Base-by-base conservation (phyloP, 2,329 filamentous ascomycete genomes). In the Sphaerulina vaccinii region DNA sequence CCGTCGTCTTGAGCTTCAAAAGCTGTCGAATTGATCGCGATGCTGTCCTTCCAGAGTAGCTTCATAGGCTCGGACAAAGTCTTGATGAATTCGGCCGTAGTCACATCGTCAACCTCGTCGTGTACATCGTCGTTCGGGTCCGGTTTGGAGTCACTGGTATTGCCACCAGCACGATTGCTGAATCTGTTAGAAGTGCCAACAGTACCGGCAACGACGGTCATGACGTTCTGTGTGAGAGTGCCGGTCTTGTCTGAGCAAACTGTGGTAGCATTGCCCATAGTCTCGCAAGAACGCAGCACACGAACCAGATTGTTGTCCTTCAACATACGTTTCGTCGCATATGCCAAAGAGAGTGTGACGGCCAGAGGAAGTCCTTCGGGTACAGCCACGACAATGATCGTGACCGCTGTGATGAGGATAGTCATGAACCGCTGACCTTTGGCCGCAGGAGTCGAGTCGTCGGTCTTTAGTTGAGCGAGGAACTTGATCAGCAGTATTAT, bases 401-500 rank as follows among this genome's bases (percentile, higher is more conserved):
- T 86, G 39, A 86, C 80, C 29, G 82, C 79, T 22, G 82, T 79
- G 51, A 86, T 85, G 39, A 85, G 75, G 40, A 85, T 84, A 22
- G 79, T 74, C 56, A 85, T 69, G 65, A 85, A 85, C 44, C 78
- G 78, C 64, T 92, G 88, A 7, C 87, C 90, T 73, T 95, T 96
- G 47, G 83, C 70, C 2, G 88, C 84, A 2, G 89, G 78, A 0
- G 79, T 78, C 1, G 72, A 72, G 3, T 65, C 58, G 52, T 81
- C 76, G 15, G 71, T 63, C 2, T 79, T 78, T 2, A 96, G 79
- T 10, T 82, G 73, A 41, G 84, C 88, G 8, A 93, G 75, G 66
- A 95, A 96, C 63, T 90, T 82, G 73, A 96, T 91, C 64, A 96
- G 82, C 11, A 96, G 78, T 39, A 95, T 86, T 40, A 92, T 78